Conservation (phyloP, 129 eudicot species). For the Calendula officinalis region DNA sequence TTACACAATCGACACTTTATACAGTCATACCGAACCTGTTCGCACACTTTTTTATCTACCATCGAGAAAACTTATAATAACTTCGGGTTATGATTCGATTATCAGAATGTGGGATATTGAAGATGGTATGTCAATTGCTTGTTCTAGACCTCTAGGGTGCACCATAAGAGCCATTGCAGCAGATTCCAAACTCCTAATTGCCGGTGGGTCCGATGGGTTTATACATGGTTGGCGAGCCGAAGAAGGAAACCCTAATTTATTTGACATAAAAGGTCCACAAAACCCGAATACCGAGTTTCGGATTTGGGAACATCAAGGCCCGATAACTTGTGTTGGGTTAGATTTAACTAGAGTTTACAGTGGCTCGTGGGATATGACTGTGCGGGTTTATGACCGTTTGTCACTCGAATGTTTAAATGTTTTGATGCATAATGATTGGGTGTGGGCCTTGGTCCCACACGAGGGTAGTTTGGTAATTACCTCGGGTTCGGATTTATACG, state of each 20-base stretch:
- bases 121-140: conserved; percentile 71
- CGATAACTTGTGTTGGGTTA: conserved; percentile 78
- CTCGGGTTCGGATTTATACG: conserved; percentile 75
- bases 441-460: conserved; percentile 81
- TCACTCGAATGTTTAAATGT: conserved; percentile 52
- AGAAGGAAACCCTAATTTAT: conserved; percentile 69
- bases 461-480: conserved; percentile 62
- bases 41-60: conserved; percentile 64
- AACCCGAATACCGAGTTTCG: conserved; percentile 58
- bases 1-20: conserved; percentile 59
- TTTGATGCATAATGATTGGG: conserved; percentile 87
- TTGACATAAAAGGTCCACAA: conserved; percentile 52
- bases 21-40: conserved; percentile 77
- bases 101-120: conserved; percentile 94
- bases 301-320: conserved; percentile 90
- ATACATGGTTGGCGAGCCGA: conserved; percentile 91
- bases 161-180: conserved; percentile 91
- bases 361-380: conserved; percentile 95
- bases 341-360: conserved; percentile 69
- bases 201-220: conserved; percentile 92
- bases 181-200: conserved; percentile 72
- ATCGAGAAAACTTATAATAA: conserved; percentile 69
- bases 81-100: conserved; percentile 86
- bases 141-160: conserved; percentile 85
- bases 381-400: conserved; percentile 76